These are phyloP conservation scores for Fistulinella prunicolor DNA, from an alignment of 768 basidiomycete species.

Conservation along the genomic window DNA sequence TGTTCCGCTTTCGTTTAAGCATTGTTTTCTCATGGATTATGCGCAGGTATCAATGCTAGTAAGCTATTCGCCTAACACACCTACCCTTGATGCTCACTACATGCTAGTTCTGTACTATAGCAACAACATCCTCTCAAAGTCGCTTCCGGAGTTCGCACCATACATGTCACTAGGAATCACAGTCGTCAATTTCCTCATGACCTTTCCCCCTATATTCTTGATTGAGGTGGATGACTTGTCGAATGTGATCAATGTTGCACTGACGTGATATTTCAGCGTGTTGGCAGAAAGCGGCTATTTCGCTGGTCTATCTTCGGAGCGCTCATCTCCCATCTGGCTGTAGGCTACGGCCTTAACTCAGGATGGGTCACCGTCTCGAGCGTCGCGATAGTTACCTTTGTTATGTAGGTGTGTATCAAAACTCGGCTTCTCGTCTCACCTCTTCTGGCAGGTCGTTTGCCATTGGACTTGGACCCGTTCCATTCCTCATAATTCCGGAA, in stretches of 20 bases:
- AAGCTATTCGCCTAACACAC: conserved; percentile 5
- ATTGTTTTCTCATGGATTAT: conserved; percentile 5
- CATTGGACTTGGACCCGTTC: conserved; percentile 85
- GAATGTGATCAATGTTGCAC: conserved; percentile 1
- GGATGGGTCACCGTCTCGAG: conserved; percentile 62
- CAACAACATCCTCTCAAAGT: conserved; percentile 78
- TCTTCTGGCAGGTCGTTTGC: conserved; percentile 68
- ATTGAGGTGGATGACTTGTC: conserved; percentile 57
- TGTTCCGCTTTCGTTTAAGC: neutral
- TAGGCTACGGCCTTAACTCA: conserved; percentile 70
- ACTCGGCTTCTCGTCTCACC: conserved; percentile 1
- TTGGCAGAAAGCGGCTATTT: conserved; percentile 74
- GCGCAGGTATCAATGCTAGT: conserved; percentile 74
- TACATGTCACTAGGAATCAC: conserved; percentile 85
- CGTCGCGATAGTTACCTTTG: conserved; percentile 72
- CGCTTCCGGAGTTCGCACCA: conserved; percentile 75
- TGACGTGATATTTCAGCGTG: conserved; percentile 42
- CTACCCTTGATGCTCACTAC: neutral
- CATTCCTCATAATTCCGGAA: conserved; percentile 91
- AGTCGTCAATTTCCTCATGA: conserved; percentile 70
- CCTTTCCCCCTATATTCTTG: conserved; percentile 81
- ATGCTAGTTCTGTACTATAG: conserved; percentile 82
- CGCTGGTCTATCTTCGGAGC: conserved; percentile 64
- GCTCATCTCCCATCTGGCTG: conserved; percentile 56
- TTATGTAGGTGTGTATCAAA: conserved; percentile 53